Percentiles rank a stretch among this genome's conserved stretches.
phyloP scores from a whole-genome alignment of 306 rosid species.

The Ziziphus jujuba region DNA sequence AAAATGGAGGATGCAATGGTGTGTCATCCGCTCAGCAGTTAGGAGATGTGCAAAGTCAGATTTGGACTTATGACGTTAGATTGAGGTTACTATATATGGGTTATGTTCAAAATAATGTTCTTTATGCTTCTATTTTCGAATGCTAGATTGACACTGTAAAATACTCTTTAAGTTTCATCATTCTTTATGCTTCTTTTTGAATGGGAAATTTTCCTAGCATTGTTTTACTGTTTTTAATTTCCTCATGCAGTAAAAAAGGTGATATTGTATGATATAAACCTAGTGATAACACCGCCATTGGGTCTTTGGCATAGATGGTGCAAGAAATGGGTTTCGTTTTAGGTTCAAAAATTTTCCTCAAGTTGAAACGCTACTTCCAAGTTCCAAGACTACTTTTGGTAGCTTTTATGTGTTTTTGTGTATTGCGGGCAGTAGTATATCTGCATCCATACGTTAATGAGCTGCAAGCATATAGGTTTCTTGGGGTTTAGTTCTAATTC shows the following conservation, averaged over 20 bases:
- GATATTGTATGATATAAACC: neutral
- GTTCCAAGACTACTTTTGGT: too few species aligned
- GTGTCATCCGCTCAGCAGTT: neutral
- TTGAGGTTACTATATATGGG: neutral
- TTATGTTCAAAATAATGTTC: neutral
- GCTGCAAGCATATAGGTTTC: neutral
- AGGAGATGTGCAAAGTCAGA: neutral
- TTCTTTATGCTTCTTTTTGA: neutral
- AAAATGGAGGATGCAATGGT: neutral
- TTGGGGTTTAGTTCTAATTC: neutral
- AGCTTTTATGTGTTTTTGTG: too few species aligned
- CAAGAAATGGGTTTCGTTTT: neutral
- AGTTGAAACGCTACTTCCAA: too few species aligned
- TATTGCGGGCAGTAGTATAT: neutral
- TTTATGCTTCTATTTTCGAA: too few species aligned
- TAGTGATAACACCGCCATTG: neutral
- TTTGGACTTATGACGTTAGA: neutral
- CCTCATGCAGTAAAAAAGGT: neutral
- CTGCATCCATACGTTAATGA: neutral
- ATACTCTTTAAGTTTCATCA: neutral
- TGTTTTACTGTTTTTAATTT: neutral
- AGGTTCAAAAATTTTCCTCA: too few species aligned
- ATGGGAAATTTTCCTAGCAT: neutral
- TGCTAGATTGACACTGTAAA: too few species aligned
- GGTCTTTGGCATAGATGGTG: neutral